phyloP scores from a whole-genome alignment of 768 basidiomycete species.

The Tylopilus sp. region DNA sequence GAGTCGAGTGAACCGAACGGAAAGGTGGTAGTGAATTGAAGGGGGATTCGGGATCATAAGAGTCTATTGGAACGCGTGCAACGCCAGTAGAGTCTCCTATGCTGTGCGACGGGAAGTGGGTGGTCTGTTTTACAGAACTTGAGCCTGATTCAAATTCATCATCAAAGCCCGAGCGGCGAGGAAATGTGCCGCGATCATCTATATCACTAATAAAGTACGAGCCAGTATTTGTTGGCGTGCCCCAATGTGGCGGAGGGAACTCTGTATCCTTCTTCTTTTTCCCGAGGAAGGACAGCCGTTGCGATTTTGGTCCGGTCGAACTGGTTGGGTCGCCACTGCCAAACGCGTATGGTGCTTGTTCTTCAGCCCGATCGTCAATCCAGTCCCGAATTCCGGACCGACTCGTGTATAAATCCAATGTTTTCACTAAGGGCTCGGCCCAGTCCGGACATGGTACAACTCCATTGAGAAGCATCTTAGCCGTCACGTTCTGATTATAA shows the following conservation, averaged over 20 bases:
- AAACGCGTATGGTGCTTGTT: constrained; percentile 54
- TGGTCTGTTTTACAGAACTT: constrained; percentile 28
- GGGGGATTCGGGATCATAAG: constrained; percentile 33
- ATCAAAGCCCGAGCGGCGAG: constrained; percentile 31
- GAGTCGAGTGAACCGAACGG: constrained; percentile 28
- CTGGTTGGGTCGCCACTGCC: constrained; percentile 7
- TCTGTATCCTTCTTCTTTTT: constrained; percentile 46
- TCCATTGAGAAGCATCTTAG: constrained; percentile 79
- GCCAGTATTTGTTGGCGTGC: constrained; percentile 42
- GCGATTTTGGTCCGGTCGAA: constrained; percentile 34
- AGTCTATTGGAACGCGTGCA: constrained; percentile 19
- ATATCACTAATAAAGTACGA: constrained; percentile 49
- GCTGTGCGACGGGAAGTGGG: constrained; percentile 20
- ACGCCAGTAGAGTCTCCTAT: constrained; percentile 7
- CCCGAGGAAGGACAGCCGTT: constrained; percentile 28
- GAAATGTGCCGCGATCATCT: constrained; percentile 8
- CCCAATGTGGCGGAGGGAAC: constrained; percentile 71
- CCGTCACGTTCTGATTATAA: constrained; percentile 70
- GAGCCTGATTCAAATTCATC: constrained; percentile 47
- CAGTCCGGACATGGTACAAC: constrained; percentile 70
- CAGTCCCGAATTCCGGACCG: constrained; percentile 65
- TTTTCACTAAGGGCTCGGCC: constrained; percentile 71
- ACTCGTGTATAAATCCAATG: constrained; percentile 70
- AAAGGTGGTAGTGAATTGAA: constrained; percentile 36
- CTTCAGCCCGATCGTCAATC: constrained; percentile 51